phyloP scores from a whole-genome alignment of 345 rosid species.

The Anastatica hierochuntica region DNA sequence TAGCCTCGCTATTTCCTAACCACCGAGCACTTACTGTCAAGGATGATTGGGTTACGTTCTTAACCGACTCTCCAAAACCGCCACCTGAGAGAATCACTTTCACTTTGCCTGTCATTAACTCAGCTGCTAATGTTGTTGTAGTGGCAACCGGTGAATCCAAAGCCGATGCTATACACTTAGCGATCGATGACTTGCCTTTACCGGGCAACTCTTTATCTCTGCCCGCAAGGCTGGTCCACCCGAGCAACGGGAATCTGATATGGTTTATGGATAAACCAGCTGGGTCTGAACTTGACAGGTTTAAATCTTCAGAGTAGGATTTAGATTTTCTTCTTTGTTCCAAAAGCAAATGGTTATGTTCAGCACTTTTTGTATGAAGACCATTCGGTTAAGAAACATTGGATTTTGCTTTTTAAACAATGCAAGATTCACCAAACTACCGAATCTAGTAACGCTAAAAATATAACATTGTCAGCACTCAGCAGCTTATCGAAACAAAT shows the following conservation, averaged over 20 bases:
- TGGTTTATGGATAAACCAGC: slow-evolving; percentile 89
- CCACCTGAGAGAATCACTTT: slow-evolving; percentile 94
- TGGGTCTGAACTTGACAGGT: slow-evolving; percentile 51
- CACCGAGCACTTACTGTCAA: slow-evolving; percentile 49
- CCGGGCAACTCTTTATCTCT: slow-evolving; percentile 29
- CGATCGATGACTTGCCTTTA: slow-evolving; percentile 33
- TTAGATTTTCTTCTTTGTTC: slow-evolving; percentile 6
- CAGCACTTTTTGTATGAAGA: slow-evolving; percentile 10
- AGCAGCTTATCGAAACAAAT: not conserved
- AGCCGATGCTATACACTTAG: slow-evolving; percentile 63
- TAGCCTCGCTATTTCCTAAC: slow-evolving; percentile 78
- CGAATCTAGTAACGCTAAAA: slow-evolving; percentile 9
- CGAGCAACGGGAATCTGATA: slow-evolving; percentile 47
- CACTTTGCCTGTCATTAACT: slow-evolving; percentile 83
- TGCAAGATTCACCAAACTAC: not conserved
- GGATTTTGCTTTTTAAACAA: not conserved
- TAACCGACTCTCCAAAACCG: slow-evolving; percentile 67
- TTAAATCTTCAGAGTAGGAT: slow-evolving; percentile 30
- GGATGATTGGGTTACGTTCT: slow-evolving; percentile 65
- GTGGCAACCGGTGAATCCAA: slow-evolving; percentile 69
- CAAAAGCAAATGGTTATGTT: slow-evolving; percentile 13
- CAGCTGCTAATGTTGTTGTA: slow-evolving; percentile 65
- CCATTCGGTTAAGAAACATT: slow-evolving; percentile 8
- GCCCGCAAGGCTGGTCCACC: slow-evolving; percentile 69
- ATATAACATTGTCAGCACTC: not conserved